Conservation (phyloP, 2,329 filamentous ascomycete genomes). For the Colletotrichum sp. region DNA sequence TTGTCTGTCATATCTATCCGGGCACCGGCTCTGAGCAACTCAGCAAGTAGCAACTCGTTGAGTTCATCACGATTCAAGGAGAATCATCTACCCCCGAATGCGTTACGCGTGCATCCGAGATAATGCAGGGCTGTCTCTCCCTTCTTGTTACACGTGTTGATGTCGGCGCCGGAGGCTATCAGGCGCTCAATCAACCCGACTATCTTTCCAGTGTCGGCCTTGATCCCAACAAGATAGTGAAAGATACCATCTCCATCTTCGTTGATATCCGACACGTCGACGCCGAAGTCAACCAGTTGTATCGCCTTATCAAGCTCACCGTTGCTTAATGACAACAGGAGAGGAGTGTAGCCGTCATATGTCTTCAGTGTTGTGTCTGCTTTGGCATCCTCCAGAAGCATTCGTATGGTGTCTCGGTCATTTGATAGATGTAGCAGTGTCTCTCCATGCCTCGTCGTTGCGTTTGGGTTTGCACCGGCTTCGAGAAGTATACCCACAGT, state of each 20-base stretch:
- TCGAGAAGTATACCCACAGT: conserved; percentile 20
- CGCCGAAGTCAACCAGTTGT: conserved; percentile 9
- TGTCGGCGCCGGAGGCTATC: conserved; percentile 24
- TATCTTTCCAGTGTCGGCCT: not conserved
- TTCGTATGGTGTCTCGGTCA: not conserved
- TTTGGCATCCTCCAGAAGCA: not conserved
- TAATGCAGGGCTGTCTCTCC: conserved; percentile 23
- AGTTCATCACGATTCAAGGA: not conserved
- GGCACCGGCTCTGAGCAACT: conserved; percentile 7
- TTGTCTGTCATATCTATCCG: conserved; percentile 19
- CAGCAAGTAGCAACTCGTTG: not conserved
- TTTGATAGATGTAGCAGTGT: not conserved
- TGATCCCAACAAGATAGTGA: not conserved
- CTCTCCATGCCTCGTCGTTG: not conserved
- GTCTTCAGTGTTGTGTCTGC: not conserved
- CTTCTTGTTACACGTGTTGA: conserved; percentile 21
- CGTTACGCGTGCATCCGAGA: not conserved
- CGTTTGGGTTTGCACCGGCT: conserved; percentile 28
- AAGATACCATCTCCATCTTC: conserved; percentile 23
- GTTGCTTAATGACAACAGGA: not conserved
- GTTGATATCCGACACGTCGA: conserved; percentile 23
- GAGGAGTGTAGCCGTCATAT: not conserved
- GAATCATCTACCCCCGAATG: not conserved
- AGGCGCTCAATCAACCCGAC: not conserved
- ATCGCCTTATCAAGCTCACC: not conserved